Evolutionary conservation across 177 flowering plant genomes (phyloP), one percentile per base, ranked within the genome.

Genomic region (Vitis hybrid): DNA sequence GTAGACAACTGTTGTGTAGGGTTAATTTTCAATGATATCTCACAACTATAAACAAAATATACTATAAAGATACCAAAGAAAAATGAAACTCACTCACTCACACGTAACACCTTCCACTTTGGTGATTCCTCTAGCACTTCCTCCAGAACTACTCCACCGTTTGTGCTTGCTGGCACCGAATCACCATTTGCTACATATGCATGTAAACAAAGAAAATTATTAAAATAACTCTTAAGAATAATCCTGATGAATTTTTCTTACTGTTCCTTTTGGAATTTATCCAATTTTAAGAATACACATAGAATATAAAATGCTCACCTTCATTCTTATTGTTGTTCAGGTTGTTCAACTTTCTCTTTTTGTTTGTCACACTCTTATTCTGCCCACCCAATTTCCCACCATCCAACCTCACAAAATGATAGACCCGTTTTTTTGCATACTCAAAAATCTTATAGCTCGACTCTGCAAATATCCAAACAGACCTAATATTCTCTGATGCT

Each of bases 81-180:
- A 73, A 79, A 64, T 52, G 79, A 74, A 83, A 85, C 87, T 90
- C 93, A 86, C 91, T 85, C 89, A 95, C 99, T 90, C 95, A 93
- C 99, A 82, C 87, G 92, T 83, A 96, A 91, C 77, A 92, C 87
- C 87, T 91, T 96, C 99, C 98, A 96, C 80, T 96, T 93, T 62
- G 99, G 99, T 65, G 97, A 73, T 79, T 87, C 95, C 81, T 96
- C 99, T 84, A 96, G 75, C 49, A 89, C 85, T 81, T 88, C 97
- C 70, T 88, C 85, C 72, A 96, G 81, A 61, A 79, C 74, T 14
- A 86, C 68, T 13, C 80, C 79, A 72, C 70, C 66, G 70, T 26
- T 74, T 18, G 82, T 62, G 71, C 61, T 76, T 17, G 75, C 30
- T n/a, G 76, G 72, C 7, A 80, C 64, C 70, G 82, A 68, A 79